Conservation (phyloP, 78 protist species). For the Dictyostelium brefeldianum region DNA sequence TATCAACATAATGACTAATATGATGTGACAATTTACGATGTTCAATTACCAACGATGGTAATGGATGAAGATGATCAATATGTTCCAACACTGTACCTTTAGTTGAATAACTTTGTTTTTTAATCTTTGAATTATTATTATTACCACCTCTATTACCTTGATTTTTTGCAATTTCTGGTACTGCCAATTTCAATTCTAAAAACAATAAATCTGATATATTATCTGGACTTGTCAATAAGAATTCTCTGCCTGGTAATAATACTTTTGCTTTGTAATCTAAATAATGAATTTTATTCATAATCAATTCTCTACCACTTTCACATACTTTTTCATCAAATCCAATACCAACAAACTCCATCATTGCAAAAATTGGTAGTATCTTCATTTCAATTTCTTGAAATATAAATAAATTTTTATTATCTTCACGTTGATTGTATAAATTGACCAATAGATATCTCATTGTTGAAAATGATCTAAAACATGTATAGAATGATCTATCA, state of each 20-base stretch:
- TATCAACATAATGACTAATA: conserved; percentile 50
- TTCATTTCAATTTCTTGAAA: conserved; percentile 68
- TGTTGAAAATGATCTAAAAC: conserved; percentile 36
- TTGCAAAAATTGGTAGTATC: conserved; percentile 59
- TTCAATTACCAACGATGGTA: conserved; percentile 48
- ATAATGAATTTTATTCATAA: conserved; percentile 31
- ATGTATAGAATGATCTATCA: conserved; percentile 28
- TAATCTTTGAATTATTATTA: background rate
- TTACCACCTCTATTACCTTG: background rate
- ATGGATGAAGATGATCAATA: conserved; percentile 46
- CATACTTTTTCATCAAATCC: conserved; percentile 47
- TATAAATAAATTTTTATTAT: conserved; percentile 12
- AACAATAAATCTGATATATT: conserved; percentile 37
- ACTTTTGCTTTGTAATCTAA: conserved; percentile 25
- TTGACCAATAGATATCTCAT: background rate
- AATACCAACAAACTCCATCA: conserved; percentile 78
- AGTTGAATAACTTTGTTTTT: conserved; percentile 11
- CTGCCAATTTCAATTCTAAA: conserved; percentile 13
- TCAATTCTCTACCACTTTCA: background rate
- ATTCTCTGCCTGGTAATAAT: conserved; percentile 12
- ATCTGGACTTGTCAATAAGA: conserved; percentile 1
- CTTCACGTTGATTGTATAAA: background rate
- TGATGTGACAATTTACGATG: conserved; percentile 54
- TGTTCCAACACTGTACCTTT: conserved; percentile 12
- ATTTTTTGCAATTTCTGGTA: conserved; percentile 7